These are phyloP conservation scores for Wallacemonas sp. DNA, from an alignment of 208 protist species.

Conservation along the genomic window DNA sequence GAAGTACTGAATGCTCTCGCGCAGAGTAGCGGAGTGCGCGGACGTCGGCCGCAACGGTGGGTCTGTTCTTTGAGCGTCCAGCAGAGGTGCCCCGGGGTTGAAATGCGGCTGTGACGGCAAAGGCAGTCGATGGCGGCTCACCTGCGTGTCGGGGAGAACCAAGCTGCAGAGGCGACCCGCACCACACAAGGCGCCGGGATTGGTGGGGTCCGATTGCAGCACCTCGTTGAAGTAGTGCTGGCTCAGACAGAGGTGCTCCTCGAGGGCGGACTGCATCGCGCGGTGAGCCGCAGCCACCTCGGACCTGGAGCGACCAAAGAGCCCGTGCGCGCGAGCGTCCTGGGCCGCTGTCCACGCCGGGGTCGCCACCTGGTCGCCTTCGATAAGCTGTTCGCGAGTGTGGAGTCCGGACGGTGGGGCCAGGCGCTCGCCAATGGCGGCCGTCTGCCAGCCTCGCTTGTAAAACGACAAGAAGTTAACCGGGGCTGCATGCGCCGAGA, in stretches of 20 bases:
- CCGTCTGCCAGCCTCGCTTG: constrained; percentile 7
- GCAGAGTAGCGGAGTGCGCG: background rate
- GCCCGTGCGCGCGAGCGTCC: background rate
- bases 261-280: background rate
- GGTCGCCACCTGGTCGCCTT: background rate
- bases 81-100: background rate
- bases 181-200: constrained; percentile 53
- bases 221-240: constrained; percentile 42
- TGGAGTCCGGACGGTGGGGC: background rate
- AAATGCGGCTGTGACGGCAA: background rate
- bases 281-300: background rate
- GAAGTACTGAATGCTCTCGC: constrained; percentile 4
- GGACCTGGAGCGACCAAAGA: background rate
- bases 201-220: constrained; percentile 27
- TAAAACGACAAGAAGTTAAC: constrained; percentile 6
- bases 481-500: background rate
- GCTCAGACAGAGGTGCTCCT: constrained; percentile 23
- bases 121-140: background rate
- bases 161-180: constrained; percentile 49
- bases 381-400: background rate
- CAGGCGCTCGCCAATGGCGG: background rate
- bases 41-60: background rate
- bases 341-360: background rate
- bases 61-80: background rate
- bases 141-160: background rate